Conservation (phyloP, 768 basidiomycete species). For the Erythrobasidium yunnanense region DNA sequence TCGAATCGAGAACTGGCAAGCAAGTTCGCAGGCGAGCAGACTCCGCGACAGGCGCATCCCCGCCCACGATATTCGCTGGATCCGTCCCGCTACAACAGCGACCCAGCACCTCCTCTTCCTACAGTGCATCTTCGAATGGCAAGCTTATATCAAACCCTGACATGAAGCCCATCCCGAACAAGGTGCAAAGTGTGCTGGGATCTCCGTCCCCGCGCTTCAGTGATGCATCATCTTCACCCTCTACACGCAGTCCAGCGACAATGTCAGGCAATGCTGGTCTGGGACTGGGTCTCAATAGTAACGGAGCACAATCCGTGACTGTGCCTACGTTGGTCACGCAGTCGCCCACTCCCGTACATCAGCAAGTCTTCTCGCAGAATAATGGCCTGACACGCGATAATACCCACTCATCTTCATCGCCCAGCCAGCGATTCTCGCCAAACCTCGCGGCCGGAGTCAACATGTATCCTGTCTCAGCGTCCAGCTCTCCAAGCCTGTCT, state of each 20-base stretch:
- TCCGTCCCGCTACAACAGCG: neutral
- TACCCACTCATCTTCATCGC: no score
- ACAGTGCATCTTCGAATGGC: neutral
- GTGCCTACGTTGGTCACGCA: constrained; percentile 20
- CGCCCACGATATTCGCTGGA: neutral
- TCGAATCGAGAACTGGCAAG: neutral
- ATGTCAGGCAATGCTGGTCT: neutral
- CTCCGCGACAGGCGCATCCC: neutral
- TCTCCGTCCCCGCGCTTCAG: no score
- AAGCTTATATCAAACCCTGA: no score
- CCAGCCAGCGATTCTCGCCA: no score
- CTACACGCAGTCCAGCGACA: constrained; percentile 8
- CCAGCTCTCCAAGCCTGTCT: no score
- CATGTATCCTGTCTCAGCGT: no score
- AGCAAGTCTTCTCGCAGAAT: no score
- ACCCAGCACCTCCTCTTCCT: neutral
- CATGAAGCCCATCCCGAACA: no score
- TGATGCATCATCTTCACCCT: no score
- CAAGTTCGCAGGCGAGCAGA: neutral
- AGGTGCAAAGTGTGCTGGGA: no score
- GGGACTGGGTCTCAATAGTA: neutral
- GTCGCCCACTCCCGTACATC: constrained; percentile 26
- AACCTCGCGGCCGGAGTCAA: no score
- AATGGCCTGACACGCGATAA: no score
- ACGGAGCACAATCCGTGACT: neutral